Percentiles rank a stretch among this genome's conserved stretches.
These are phyloP conservation scores for Parasarocladium wereldwijsianum DNA, from an alignment of 2,329 filamentous ascomycete genomes.

Conservation along the genomic window DNA sequence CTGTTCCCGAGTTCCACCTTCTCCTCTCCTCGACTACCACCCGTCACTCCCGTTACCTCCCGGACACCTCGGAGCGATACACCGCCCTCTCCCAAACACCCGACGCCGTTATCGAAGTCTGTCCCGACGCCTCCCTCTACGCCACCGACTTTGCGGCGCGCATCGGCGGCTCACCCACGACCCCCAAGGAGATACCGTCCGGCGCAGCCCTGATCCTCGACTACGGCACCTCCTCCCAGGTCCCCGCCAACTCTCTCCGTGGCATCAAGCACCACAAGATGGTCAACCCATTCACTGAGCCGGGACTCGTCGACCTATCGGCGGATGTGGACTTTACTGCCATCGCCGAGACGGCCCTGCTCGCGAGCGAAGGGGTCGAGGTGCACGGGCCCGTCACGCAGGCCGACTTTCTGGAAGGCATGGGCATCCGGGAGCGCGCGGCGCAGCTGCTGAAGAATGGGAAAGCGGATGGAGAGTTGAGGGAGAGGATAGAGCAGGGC, in stretches of 20 bases:
- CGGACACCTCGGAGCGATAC: conserved; percentile 69
- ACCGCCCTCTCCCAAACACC: conserved; percentile 52
- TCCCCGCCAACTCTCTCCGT: conserved; percentile 80
- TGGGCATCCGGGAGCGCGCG: conserved; percentile 74
- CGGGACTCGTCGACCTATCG: conserved; percentile 75
- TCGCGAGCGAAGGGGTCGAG: conserved; percentile 66
- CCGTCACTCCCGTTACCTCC: conserved; percentile 72
- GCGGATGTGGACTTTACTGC: conserved; percentile 90
- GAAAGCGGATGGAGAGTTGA: conserved; percentile 18
- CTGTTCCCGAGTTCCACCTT: conserved; percentile 73
- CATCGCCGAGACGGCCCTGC: conserved; percentile 66
- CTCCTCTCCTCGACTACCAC: conserved; percentile 62
- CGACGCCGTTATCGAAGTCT: conserved; percentile 72
- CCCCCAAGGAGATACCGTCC: conserved; percentile 46
- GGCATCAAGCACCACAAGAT: conserved; percentile 67
- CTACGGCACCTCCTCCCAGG: conserved; percentile 66
- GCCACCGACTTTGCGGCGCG: conserved; percentile 67
- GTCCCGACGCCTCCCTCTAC: conserved; percentile 72
- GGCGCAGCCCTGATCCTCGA: conserved; percentile 93
- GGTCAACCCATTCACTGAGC: conserved; percentile 65
- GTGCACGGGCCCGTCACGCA: conserved; percentile 88
- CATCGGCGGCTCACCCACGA: conserved; percentile 54
- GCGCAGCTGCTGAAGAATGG: conserved; percentile 41
- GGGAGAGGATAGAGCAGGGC: conserved; percentile 29
- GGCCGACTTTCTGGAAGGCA: conserved; percentile 57